Evolutionary conservation across 441 rosid species (phyloP).

Genomic region (Populus hybrid): DNA sequence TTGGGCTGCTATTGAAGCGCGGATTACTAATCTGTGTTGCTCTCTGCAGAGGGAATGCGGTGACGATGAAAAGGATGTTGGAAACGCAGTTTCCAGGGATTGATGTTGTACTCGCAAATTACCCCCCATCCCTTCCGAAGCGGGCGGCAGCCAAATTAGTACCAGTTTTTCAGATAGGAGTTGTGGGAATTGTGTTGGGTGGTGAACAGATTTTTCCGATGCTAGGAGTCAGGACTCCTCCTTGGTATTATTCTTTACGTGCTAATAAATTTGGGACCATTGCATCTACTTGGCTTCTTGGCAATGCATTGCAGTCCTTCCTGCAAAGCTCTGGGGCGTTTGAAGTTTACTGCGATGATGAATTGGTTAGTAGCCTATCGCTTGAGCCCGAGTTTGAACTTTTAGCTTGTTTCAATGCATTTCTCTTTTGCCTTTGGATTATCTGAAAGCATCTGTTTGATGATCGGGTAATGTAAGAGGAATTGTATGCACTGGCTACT

Average conservation of each 20-base stretch:
- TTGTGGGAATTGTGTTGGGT: constrained; percentile 60
- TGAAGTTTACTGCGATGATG: constrained; percentile 62
- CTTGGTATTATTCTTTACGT: constrained; percentile 65
- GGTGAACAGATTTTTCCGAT: constrained; percentile 73
- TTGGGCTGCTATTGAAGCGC: neutral
- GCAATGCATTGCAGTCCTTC: constrained; percentile 76
- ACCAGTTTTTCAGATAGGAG: constrained; percentile 63
- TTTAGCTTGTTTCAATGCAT: neutral
- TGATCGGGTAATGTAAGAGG: neutral
- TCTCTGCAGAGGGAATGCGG: constrained; percentile 58
- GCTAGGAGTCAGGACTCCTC: constrained; percentile 58
- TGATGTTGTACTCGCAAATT: constrained; percentile 68
- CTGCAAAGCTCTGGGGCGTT: constrained; percentile 87
- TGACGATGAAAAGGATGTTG: constrained; percentile 73
- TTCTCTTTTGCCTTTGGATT: neutral
- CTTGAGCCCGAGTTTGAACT: neutral
- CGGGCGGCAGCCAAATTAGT: constrained; percentile 55
- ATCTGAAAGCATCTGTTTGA: neutral
- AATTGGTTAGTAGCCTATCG: constrained; percentile 46
- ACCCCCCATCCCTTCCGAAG: constrained; percentile 71
- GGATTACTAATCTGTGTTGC: neutral
- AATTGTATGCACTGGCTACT: neutral
- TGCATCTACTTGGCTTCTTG: constrained; percentile 85
- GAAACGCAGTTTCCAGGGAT: constrained; percentile 68
- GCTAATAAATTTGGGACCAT: constrained; percentile 82